phyloP scores from a whole-genome alignment of 495 filamentous ascomycete genomes.

The Oidiodendron maius region DNA sequence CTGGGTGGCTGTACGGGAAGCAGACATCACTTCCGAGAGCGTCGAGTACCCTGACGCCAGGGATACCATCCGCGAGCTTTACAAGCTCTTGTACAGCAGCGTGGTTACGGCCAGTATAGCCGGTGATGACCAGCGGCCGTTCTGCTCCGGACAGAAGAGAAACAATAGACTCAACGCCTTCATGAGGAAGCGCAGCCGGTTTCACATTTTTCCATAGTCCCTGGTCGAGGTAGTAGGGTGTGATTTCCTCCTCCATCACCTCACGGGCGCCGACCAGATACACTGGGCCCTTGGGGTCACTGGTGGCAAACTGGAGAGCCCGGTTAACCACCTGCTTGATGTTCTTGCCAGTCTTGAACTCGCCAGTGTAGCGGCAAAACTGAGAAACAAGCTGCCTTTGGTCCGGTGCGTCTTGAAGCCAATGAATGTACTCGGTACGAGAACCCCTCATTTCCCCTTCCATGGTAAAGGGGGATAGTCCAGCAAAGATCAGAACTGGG shows the following conservation, averaged over 20 bases:
- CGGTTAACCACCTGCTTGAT: slow-evolving; percentile 95
- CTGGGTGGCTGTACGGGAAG: slow-evolving; percentile 75
- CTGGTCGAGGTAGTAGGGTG: slow-evolving; percentile 69
- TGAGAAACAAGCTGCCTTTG: slow-evolving; percentile 88
- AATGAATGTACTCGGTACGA: slow-evolving; percentile 93
- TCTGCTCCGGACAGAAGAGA: slow-evolving; percentile 67
- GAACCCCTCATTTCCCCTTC: slow-evolving; percentile 88
- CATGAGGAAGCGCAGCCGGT: slow-evolving; percentile 65
- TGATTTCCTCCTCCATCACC: slow-evolving; percentile 88
- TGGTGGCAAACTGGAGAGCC: slow-evolving; percentile 79
- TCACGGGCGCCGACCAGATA: slow-evolving; percentile 83
- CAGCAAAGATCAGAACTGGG: slow-evolving; percentile 87
- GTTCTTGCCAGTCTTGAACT: slow-evolving; percentile 88
- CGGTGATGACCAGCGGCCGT: slow-evolving; percentile 73
- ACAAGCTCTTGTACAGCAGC: slow-evolving; percentile 66
- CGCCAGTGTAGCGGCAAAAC: slow-evolving; percentile 88
- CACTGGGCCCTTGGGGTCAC: slow-evolving; percentile 77
- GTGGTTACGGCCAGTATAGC: slow-evolving; percentile 75
- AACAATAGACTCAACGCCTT: slow-evolving; percentile 61
- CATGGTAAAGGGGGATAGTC: slow-evolving; percentile 80
- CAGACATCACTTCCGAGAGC: slow-evolving; percentile 93
- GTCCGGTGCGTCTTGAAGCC: slow-evolving; percentile 95
- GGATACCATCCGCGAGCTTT: slow-evolving; percentile 67
- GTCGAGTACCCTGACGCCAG: slow-evolving; percentile 78
- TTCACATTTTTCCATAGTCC: slow-evolving; percentile 68